Evolutionary conservation across 306 rosid species (phyloP).

Genomic region (Rosa lucieae): DNA sequence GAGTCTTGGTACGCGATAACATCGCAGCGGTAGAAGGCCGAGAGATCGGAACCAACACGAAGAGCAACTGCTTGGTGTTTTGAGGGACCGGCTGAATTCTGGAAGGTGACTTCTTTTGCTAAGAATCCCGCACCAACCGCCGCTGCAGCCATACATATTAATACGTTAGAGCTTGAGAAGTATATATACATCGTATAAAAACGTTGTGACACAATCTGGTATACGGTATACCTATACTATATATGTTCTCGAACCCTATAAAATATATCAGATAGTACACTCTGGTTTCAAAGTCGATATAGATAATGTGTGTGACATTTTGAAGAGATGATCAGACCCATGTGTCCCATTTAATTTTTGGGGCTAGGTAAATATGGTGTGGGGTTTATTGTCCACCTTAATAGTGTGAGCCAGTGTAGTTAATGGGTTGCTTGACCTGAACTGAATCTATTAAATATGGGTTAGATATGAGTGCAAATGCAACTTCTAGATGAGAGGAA

Average conservation of each 20-base stretch:
- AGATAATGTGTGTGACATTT: neutral
- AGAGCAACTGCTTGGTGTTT: conserved; percentile 97
- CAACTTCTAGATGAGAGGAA: neutral
- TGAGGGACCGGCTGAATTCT: conserved; percentile 88
- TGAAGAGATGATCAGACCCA: neutral
- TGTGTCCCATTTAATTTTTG: neutral
- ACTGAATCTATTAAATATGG: neutral
- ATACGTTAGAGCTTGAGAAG: neutral
- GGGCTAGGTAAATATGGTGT: neutral
- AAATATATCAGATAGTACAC: neutral
- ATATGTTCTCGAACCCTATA: too few relatives aligned
- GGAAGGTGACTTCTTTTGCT: conserved; percentile 71
- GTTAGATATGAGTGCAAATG: neutral
- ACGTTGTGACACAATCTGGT: too few relatives aligned
- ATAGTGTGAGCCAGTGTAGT: neutral
- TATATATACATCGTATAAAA: neutral
- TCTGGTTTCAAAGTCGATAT: neutral
- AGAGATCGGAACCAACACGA: conserved; percentile 77
- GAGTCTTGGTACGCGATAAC: conserved; percentile 83
- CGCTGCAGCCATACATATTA: conserved; percentile 45
- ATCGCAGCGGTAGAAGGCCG: conserved; percentile 79
- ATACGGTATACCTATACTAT: too few relatives aligned
- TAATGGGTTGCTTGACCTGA: neutral
- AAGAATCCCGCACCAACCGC: conserved; percentile 66
- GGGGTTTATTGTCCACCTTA: neutral